Base-by-base conservation (phyloP, 2,329 filamentous ascomycete genomes). In the Botryotinia convoluta region DNA sequence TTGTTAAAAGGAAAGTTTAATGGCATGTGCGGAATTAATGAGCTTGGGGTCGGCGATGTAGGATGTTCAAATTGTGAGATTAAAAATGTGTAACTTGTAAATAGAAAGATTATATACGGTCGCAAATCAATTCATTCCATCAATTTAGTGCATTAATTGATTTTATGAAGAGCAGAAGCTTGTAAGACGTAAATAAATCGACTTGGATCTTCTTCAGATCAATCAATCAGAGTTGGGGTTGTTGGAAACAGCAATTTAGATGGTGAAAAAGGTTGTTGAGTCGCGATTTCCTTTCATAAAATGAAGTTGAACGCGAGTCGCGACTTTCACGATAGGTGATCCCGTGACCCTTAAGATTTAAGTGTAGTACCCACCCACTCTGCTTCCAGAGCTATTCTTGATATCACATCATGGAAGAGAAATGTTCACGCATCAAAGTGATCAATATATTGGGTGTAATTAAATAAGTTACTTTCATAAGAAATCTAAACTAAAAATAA, bases 401-500 rank as follows among this genome's bases (percentile, higher is more conserved):
- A 9, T 32, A 6, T 29, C 45, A 54, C 18, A 42, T n/a, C 22
- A 35, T 16, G 22, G 8, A 20, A n/a, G 37, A 26, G 60, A 63
- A 20, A 32, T 32, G 2, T 26, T 45, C 39, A 45, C 26, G n/a
- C 4, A 64, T 44, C n/a, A 64, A 45, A 32, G 29, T 22, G 4
- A 45, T 44, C 26, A 45, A 18, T 10, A 22, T 42, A 18, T 16
- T 54, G 26, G 48, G 48, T 57, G 8, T 2, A 42, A 57, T 39
- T 68, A 57, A 54, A 68, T 29, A 32, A 7, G 16, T 57, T 37
- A n/a, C 26, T 42, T 42, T 69, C 54, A 45, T 29, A 63, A 29
- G 42, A 63, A 39, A 71, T 71, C 69, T 71, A 71, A 63, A 71
- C 20, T 63, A 63, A 10, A 39, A 42, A 48, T 39, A 68, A 68